A percentile compares a stretch with the other conserved stretches of the same genome.
Conservation (phyloP, 805 yeast genomes). For the Starmerella apis region DNA sequence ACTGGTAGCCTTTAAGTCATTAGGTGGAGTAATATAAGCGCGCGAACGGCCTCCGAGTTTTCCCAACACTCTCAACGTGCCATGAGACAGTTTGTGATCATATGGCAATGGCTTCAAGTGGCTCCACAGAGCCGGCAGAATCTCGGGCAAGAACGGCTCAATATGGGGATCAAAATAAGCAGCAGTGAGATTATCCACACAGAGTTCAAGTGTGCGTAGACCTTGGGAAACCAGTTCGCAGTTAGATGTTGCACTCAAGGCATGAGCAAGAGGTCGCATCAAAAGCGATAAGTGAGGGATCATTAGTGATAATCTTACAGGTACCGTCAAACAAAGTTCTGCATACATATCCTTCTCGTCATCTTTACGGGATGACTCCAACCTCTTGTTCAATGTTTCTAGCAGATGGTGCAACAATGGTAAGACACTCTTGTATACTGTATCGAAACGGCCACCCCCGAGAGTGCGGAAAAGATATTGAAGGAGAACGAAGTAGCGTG, state of each 20-base stretch:
- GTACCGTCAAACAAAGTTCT: conserved; percentile 89
- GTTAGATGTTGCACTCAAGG: conserved; percentile 58
- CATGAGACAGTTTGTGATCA: conserved; percentile 89
- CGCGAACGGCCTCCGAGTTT: conserved; percentile 95
- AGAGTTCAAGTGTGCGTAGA: conserved; percentile 80
- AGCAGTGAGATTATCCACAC: conserved; percentile 92
- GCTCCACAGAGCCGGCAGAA: conserved; percentile 85
- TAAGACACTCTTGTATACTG: conserved; percentile 80
- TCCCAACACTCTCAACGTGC: conserved; percentile 85
- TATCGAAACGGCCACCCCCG: conserved; percentile 94
- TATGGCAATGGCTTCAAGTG: conserved; percentile 87
- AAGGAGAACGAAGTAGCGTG: conserved; percentile 77
- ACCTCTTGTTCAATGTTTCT: conserved; percentile 74
- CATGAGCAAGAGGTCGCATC: conserved; percentile 84
- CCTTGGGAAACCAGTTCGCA: conserved; percentile 94
- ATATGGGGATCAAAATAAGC: conserved; percentile 95
- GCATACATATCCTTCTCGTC: conserved; percentile 91
- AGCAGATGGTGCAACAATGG: conserved; percentile 80
- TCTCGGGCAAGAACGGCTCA: conserved; percentile 91
- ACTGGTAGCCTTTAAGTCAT: conserved; percentile 47
- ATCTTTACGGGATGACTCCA: conserved; percentile 71
- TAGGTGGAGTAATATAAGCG: conserved; percentile 66
- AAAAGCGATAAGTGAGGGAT: conserved; percentile 85
- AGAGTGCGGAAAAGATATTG: conserved; percentile 85
- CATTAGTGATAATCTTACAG: conserved; percentile 82